phyloP scores from a whole-genome alignment of 768 basidiomycete genomes.

The Pulveroboletus sp. region DNA sequence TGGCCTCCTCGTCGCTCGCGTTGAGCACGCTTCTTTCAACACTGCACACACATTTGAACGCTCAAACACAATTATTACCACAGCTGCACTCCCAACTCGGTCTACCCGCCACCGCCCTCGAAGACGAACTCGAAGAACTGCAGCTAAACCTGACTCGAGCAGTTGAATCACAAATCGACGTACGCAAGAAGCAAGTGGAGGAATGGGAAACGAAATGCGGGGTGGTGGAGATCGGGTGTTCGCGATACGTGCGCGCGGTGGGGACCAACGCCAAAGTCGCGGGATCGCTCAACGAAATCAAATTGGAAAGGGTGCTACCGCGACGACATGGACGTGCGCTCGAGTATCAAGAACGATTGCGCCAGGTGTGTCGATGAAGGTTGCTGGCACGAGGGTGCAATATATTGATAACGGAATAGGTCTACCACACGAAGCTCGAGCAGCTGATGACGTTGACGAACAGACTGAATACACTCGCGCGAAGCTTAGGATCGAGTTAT shows the following conservation, averaged over 20 bases:
- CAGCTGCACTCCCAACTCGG: slow-evolving; percentile 83
- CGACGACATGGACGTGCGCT: slow-evolving; percentile 64
- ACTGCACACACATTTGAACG: slow-evolving; percentile 72
- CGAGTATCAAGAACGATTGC: slow-evolving; percentile 72
- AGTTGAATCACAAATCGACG: slow-evolving; percentile 71
- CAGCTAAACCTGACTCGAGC: slow-evolving; percentile 74
- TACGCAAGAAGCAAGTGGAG: slow-evolving; percentile 74
- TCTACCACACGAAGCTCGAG: slow-evolving; percentile 77
- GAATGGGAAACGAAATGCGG: slow-evolving; percentile 65
- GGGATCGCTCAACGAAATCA: slow-evolving; percentile 62
- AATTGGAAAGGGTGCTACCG: slow-evolving; percentile 72
- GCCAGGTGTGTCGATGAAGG: slow-evolving; percentile 55
- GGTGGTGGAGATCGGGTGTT: slow-evolving; percentile 59
- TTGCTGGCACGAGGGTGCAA: not conserved
- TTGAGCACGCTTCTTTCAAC: slow-evolving; percentile 73
- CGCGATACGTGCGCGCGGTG: slow-evolving; percentile 64
- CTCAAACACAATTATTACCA: slow-evolving; percentile 80
- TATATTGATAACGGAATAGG: slow-evolving; percentile 30
- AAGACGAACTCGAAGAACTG: slow-evolving; percentile 73
- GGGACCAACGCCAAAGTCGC: slow-evolving; percentile 70
- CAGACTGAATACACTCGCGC: slow-evolving; percentile 57
- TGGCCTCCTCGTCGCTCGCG: slow-evolving; percentile 33
- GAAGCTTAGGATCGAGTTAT: slow-evolving; percentile 60
- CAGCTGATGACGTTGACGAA: slow-evolving; percentile 69
- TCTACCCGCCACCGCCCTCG: slow-evolving; percentile 72